Percentiles rank a stretch among this genome's conserved stretches.
Conservation (phyloP, 768 basidiomycete species). For the Cystobasidium onofrii region DNA sequence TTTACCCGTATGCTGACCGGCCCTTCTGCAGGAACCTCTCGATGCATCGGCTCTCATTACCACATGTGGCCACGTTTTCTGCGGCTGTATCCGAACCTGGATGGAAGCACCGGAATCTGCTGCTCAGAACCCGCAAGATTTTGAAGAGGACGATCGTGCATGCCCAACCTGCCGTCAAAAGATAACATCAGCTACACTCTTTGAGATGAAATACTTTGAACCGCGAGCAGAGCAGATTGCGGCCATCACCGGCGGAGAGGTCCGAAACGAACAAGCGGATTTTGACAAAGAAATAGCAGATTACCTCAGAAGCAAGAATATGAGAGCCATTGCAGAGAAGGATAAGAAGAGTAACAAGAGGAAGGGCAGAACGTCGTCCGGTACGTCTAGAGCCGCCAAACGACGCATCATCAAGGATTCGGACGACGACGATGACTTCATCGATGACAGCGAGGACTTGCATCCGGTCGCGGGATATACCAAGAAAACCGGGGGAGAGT, state of each 20-base stretch:
- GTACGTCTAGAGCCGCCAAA: not conserved
- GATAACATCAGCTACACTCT: not conserved
- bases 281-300: not conserved
- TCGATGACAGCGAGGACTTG: not conserved
- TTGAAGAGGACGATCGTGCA: not conserved
- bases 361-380: not conserved
- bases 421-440: not conserved
- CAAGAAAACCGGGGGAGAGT: not conserved
- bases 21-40: not conserved
- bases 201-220: not conserved
- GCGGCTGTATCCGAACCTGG: not conserved
- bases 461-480: not conserved
- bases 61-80: not conserved
- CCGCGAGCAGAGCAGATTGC: not conserved
- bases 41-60: not conserved
- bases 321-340: not conserved
- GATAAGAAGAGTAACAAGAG: no score
- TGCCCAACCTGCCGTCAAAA: conserved; percentile 4
- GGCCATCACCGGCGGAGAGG: not conserved
- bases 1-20: no score
- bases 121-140: not conserved
- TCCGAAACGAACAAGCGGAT: not conserved
- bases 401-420: not conserved
- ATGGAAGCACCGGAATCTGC: not conserved
- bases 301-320: not conserved